Conservation (phyloP, 805 yeast species). For the Zygoascus biomembranicola region DNA sequence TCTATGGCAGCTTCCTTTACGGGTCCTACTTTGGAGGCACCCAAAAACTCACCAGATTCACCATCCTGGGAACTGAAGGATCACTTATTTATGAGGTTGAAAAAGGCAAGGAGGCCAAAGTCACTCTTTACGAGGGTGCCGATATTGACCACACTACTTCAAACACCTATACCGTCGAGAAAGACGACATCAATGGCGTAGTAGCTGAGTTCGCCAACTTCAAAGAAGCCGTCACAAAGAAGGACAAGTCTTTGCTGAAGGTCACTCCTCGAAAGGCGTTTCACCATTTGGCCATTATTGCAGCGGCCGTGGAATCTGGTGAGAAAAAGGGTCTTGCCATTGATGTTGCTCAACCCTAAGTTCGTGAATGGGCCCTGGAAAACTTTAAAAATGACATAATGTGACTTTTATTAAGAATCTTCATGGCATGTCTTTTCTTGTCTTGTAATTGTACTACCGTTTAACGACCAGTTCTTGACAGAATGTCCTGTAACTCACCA, state of each 20-base stretch:
- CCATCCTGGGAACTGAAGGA: constrained; percentile 74
- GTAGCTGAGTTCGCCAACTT: constrained; percentile 47
- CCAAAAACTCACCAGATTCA: constrained; percentile 56
- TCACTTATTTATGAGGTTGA: constrained; percentile 48
- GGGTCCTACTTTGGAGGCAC: constrained; percentile 84
- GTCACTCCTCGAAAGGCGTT: constrained; percentile 72
- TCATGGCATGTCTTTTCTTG: too few relatives aligned
- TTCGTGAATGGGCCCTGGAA: too few relatives aligned
- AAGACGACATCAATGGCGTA: constrained; percentile 46
- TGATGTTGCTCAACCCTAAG: background rate
- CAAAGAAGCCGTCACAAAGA: constrained; percentile 49
- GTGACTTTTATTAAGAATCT: too few relatives aligned
- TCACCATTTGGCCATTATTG: constrained; percentile 89
- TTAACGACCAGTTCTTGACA: too few relatives aligned
- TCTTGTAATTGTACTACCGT: too few relatives aligned
- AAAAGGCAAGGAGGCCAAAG: constrained; percentile 4
- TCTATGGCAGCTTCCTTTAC: constrained; percentile 77
- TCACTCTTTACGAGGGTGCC: constrained; percentile 22
- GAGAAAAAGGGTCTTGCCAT: constrained; percentile 25
- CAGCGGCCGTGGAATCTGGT: constrained; percentile 73
- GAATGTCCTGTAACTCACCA: too few relatives aligned
- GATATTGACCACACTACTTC: constrained; percentile 19
- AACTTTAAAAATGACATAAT: too few relatives aligned
- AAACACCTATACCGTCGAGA: constrained; percentile 23
- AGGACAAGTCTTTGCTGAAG: constrained; percentile 49